phyloP scores from a whole-genome alignment of 768 basidiomycete species.

The Tylopilus sp. region DNA sequence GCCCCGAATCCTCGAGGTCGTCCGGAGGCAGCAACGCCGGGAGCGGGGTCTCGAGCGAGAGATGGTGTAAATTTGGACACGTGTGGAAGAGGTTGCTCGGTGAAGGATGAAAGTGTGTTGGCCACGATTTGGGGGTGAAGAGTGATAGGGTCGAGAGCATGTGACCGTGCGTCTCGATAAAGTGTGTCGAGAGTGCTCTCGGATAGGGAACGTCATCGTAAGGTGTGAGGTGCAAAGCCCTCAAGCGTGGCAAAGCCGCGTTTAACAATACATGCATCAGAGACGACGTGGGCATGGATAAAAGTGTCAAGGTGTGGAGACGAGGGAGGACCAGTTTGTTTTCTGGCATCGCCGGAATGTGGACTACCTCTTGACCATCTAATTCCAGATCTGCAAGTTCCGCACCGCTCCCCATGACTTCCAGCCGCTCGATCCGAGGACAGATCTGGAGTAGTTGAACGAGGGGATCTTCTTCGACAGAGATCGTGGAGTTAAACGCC shows the following conservation, averaged over 20 bases:
- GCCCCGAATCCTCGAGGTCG: conserved; percentile 22
- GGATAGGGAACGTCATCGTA: conserved; percentile 67
- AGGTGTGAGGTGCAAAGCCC: conserved; percentile 66
- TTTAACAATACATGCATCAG: conserved; percentile 57
- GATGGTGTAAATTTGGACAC: conserved; percentile 58
- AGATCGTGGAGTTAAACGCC: conserved; percentile 25
- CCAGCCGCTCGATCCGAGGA: conserved; percentile 57
- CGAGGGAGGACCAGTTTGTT: conserved; percentile 50
- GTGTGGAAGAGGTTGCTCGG: conserved; percentile 44
- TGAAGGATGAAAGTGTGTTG: conserved; percentile 54
- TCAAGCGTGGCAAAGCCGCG: conserved; percentile 59
- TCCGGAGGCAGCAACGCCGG: conserved; percentile 43
- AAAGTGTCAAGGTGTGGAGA: conserved; percentile 56
- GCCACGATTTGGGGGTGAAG: conserved; percentile 69
- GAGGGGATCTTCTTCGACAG: conserved; percentile 48
- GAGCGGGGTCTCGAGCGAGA: conserved; percentile 69
- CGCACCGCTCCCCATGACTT: conserved; percentile 57
- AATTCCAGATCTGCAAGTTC: conserved; percentile 50
- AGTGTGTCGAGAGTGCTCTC: conserved; percentile 50
- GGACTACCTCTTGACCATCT: conserved; percentile 14
- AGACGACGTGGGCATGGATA: conserved; percentile 66
- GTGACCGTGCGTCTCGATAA: conserved; percentile 59
- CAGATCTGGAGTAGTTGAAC: conserved; percentile 55
- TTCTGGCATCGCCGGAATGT: conserved; percentile 24
- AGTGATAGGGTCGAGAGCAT: conserved; percentile 59